Percentiles rank a stretch among this genome's conserved stretches.
Evolutionary conservation across 163 green algal species (phyloP).

Genomic region (Chlorella variabilis): DNA sequence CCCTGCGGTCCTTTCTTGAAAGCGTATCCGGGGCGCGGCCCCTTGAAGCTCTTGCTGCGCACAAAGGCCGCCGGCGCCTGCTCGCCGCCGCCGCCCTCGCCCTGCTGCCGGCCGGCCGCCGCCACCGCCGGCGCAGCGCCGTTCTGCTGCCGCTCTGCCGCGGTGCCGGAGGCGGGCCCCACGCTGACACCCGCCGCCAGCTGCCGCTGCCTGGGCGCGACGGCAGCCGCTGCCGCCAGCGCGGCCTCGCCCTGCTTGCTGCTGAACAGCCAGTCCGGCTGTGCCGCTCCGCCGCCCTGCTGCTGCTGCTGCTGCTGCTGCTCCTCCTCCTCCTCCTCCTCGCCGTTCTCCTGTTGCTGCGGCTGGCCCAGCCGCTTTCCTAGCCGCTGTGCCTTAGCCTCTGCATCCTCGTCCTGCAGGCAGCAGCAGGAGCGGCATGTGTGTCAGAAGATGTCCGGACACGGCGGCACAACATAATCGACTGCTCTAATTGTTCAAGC

Average conservation of each 20-base stretch:
- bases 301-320: neutral
- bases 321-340: constrained; percentile 34
- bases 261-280: constrained; percentile 24
- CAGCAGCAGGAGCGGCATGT: too few relatives aligned
- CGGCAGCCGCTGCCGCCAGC: neutral
- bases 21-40: constrained; percentile 56
- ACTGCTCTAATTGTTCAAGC: neutral
- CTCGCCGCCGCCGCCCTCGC: neutral
- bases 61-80: constrained; percentile 41
- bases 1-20: constrained; percentile 73
- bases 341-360: constrained; percentile 14
- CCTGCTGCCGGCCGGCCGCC: constrained; percentile 4
- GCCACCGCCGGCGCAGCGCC: neutral
- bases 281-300: neutral
- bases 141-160: neutral
- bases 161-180: constrained; percentile 2
- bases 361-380: constrained; percentile 23
- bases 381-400: constrained; percentile 71
- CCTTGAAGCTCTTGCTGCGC: constrained; percentile 57
- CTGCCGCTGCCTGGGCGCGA: neutral
- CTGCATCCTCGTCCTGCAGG: constrained; percentile 65
- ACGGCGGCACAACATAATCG: neutral
- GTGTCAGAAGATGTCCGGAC: too few relatives aligned
- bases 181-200: constrained; percentile 4
- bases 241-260: neutral